phyloP scores from a whole-genome alignment of 805 yeast species.

The Metschnikowia orientalis region DNA sequence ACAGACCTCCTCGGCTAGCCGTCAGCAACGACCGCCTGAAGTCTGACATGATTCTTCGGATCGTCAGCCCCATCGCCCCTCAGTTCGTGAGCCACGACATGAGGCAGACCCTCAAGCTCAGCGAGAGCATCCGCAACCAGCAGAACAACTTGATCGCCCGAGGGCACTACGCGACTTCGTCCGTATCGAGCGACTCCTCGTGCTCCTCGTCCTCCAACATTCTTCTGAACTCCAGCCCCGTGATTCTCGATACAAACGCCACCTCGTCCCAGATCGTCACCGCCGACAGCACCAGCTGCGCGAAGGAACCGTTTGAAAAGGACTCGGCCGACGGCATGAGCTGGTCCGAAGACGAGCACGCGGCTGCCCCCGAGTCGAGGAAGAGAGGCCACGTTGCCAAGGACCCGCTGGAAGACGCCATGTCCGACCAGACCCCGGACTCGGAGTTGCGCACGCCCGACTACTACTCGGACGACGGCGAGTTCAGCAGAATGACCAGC shows the following conservation, averaged over 20 bases:
- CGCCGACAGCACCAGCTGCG: too few relatives aligned
- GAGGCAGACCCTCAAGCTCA: conserved; percentile 15
- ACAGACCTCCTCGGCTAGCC: conserved; percentile 14
- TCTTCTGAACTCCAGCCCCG: conserved; percentile 4
- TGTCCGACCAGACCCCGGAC: neutral
- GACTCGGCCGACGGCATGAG: neutral
- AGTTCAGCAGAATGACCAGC: conserved; percentile 8
- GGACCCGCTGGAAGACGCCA: neutral
- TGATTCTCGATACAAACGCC: neutral
- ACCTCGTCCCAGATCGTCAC: conserved; percentile 3
- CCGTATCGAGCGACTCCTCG: conserved; percentile 1
- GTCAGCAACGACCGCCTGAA: conserved; percentile 10
- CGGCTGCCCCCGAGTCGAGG: too few relatives aligned
- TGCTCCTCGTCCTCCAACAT: conserved; percentile 1
- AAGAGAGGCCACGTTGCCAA: neutral
- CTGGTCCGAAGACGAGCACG: neutral
- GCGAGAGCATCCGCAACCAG: conserved; percentile 16
- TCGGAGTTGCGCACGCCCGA: neutral
- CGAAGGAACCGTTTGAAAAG: neutral
- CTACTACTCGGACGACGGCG: conserved; percentile 7
- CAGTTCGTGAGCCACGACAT: conserved; percentile 14
- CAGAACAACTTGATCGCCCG: conserved; percentile 16
- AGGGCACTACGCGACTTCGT: conserved; percentile 8
- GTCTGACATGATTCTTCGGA: conserved; percentile 14
- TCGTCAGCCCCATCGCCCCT: conserved; percentile 16